A percentile compares a stretch with the other conserved stretches of the same genome.
Evolutionary conservation across 2,329 filamentous ascomycete species (phyloP).

Genomic region (Ophiosphaerella herpotricha): DNA sequence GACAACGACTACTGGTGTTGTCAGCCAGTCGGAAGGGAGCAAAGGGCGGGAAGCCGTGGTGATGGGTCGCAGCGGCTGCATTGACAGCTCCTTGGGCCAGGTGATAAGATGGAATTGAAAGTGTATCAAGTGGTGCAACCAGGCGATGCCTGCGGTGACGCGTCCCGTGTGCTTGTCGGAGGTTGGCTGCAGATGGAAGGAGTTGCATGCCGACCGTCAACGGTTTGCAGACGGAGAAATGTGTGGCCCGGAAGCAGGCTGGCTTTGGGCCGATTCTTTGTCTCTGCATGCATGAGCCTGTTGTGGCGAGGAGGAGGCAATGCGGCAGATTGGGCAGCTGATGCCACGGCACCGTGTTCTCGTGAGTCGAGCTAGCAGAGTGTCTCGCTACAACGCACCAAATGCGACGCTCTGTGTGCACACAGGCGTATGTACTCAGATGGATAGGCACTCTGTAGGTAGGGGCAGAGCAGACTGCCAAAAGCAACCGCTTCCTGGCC

Average conservation of each 20-base stretch:
- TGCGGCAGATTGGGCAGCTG: constrained; percentile 23
- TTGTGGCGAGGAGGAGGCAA: constrained; percentile 8
- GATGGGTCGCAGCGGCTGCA: constrained; percentile 24
- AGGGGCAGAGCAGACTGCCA: too few relatives aligned
- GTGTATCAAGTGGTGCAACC: constrained; percentile 3
- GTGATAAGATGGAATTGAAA: constrained; percentile 17
- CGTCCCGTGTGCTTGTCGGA: constrained; percentile 6
- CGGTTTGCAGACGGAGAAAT: constrained; percentile 10
- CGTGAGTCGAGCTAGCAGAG: constrained; percentile 12
- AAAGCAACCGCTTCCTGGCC: too few relatives aligned
- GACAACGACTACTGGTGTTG: constrained; percentile 23
- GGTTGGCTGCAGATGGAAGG: constrained; percentile 25
- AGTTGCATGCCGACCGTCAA: constrained; percentile 15
- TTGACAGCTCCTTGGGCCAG: constrained; percentile 12
- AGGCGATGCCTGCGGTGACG: background rate
- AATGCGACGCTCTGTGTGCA: background rate
- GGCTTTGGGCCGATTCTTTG: constrained; percentile 1
- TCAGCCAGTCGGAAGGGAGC: constrained; percentile 38
- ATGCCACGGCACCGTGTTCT: constrained; percentile 12
- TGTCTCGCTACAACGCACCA: constrained; percentile 4
- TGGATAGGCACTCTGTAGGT: background rate
- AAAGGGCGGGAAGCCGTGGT: constrained; percentile 26
- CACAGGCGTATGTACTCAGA: too few relatives aligned
- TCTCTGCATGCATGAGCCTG: background rate
- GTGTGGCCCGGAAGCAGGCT: background rate